Evolutionary conservation across 805 yeast genomes (phyloP), one percentile per base, ranked within the genome.

Genomic region (Yarrowia hollandica): DNA sequence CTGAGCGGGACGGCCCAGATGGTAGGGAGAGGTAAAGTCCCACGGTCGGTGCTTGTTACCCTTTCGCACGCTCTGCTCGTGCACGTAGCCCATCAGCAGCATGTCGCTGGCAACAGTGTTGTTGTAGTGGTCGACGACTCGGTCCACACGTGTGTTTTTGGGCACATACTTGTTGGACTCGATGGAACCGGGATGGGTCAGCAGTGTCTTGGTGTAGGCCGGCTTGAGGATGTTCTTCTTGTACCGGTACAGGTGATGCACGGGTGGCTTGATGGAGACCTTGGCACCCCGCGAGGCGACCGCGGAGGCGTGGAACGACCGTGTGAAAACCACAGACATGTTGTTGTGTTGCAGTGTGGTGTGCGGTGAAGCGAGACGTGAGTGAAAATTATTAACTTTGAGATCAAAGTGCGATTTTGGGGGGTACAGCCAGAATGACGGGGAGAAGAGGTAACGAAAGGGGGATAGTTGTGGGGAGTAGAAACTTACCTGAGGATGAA

Each of bases 1-100:
- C 67, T 82, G 81, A 60, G 80, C 72, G 18, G 88, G 84, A 79
- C 97, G 87, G 74, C 89, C 89, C 59, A 90, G 70, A 69, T 90
- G 94, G 74, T 88, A 94, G 46, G 97, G 96, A 26, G 96, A 85
- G 19, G 86, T 75, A 58, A 88, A 88, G 64, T 88, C 90, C 96
- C 99, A 90, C 60, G 81, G 77, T 75, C 96, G 82, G 65, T 79
- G 79, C 73, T 88, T 89, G 61, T 80, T 77, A 60, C 98, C 98
- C 54, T 71, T 74, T 19, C 78, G 69, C 11, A 71, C 74, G 37
- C 72, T 67, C 56, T 82, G 82, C 19, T 76, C 82, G 72, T 94
- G 97, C 52, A 77, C 78, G 69, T 89, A 90, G 64, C 82, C 82
- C 66, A 88, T 85, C 64, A 94, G 81, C 65, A 94, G 72, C 65